phyloP scores from a whole-genome alignment of 371 early-diverging fungal species.

The Capillidium heterosporum region DNA sequence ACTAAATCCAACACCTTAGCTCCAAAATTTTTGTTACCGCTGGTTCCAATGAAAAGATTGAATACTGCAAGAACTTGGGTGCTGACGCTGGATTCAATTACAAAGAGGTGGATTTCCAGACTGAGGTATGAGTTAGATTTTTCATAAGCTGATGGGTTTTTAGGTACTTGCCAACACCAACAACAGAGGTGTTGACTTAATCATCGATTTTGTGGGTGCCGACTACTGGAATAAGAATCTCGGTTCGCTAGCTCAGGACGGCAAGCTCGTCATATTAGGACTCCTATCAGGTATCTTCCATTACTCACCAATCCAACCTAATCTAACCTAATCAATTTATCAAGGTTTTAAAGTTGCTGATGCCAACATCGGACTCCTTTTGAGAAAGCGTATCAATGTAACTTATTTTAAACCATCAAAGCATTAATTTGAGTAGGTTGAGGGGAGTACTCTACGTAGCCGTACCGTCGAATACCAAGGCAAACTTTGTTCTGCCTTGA shows the following conservation, averaged over 20 bases:
- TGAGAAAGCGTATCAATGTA: slow-evolving; percentile 42
- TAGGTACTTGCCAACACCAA: slow-evolving; percentile 31
- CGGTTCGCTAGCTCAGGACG: slow-evolving; percentile 39
- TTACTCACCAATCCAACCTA: background rate
- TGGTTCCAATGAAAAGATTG: slow-evolving; percentile 40
- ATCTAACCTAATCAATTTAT: background rate
- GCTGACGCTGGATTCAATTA: slow-evolving; percentile 59
- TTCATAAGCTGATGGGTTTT: background rate
- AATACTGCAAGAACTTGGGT: slow-evolving; percentile 41
- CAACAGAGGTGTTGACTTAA: slow-evolving; percentile 40
- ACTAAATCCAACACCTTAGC: background rate
- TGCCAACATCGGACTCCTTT: slow-evolving; percentile 25
- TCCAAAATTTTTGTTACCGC: slow-evolving; percentile 40
- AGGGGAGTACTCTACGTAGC: slow-evolving; percentile 49
- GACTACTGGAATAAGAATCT: slow-evolving; percentile 44
- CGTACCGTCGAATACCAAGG: slow-evolving; percentile 40
- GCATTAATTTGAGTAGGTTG: slow-evolving; percentile 17
- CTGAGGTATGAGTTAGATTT: slow-evolving; percentile 17
- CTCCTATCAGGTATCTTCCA: slow-evolving; percentile 29
- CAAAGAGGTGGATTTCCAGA: slow-evolving; percentile 35
- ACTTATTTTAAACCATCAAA: slow-evolving; percentile 4
- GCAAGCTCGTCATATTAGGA: slow-evolving; percentile 50
- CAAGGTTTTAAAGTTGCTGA: slow-evolving; percentile 22
- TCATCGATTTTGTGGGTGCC: slow-evolving; percentile 54
- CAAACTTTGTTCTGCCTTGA: slow-evolving; percentile 22